Conservation (phyloP, 352 stramenopile species). For the Phytophthora aleatoria region DNA sequence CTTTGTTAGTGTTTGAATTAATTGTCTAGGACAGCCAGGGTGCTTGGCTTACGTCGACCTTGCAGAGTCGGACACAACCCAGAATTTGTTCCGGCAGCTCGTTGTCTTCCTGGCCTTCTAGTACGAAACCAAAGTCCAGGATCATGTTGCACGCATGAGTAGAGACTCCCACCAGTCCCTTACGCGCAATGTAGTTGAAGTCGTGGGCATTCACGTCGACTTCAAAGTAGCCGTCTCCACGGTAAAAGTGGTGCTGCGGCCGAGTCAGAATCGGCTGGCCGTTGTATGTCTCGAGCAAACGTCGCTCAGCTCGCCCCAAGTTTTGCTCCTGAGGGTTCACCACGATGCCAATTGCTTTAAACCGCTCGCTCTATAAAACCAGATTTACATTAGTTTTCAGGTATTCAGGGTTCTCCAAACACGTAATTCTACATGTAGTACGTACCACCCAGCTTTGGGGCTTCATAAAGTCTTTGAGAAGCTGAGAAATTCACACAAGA, state of each 20-base stretch:
- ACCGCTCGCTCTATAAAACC: conserved; percentile 61
- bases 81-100: conserved; percentile 83
- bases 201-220: conserved; percentile 83
- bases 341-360: conserved; percentile 85
- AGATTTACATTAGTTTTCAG: background rate
- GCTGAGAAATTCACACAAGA: conserved; percentile 6
- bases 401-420: too few relatives aligned
- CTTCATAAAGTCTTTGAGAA: conserved; percentile 50
- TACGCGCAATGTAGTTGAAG: conserved; percentile 86
- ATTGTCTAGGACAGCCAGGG: conserved; percentile 40
- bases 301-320: conserved; percentile 71
- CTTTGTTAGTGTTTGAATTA: background rate
- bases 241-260: conserved; percentile 79
- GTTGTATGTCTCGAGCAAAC: conserved; percentile 85
- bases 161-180: conserved; percentile 71
- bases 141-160: conserved; percentile 84
- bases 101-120: conserved; percentile 78
- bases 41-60: conserved; percentile 69
- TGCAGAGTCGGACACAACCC: conserved; percentile 73
- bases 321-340: conserved; percentile 76
- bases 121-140: conserved; percentile 83
- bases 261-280: conserved; percentile 82
- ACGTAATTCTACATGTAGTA: background rate
- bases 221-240: conserved; percentile 77
- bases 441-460: conserved; percentile 40